phyloP scores from a whole-genome alignment of 208 protist genomes.

The Porcisia deanei region DNA sequence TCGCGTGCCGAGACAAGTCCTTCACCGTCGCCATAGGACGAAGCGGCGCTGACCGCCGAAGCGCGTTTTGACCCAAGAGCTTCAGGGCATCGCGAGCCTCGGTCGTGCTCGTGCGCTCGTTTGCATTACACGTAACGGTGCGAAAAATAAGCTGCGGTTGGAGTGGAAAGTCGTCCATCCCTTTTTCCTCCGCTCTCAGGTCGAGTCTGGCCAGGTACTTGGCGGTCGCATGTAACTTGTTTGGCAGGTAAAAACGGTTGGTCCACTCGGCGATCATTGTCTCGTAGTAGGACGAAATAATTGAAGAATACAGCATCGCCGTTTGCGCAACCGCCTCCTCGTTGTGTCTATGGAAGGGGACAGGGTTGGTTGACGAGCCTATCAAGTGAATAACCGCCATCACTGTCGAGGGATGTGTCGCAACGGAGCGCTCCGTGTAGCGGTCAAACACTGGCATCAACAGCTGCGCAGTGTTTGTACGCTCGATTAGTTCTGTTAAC shows the following conservation, averaged over 20 bases:
- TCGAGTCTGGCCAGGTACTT: conserved; percentile 73
- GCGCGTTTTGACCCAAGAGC: conserved; percentile 50
- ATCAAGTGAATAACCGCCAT: conserved; percentile 85
- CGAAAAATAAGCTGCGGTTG: conserved; percentile 75
- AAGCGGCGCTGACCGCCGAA: conserved; percentile 37
- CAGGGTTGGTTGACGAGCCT: conserved; percentile 68
- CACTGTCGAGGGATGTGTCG: conserved; percentile 14
- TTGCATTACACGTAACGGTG: conserved; percentile 30
- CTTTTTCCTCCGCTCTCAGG: conserved; percentile 73
- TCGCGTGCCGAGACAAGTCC: conserved; percentile 69
- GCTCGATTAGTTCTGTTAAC: conserved; percentile 73
- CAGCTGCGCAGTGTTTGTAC: conserved; percentile 75
- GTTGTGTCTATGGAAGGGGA: conserved; percentile 81
- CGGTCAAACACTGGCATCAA: conserved; percentile 76
- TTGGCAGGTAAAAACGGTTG: conserved; percentile 84
- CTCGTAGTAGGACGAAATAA: conserved; percentile 83
- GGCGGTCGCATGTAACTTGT: conserved; percentile 48
- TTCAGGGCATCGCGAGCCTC: conserved; percentile 71
- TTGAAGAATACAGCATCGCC: conserved; percentile 67
- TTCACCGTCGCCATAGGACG: conserved; percentile 55
- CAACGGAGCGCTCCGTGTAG: conserved; percentile 36
- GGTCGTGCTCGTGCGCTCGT: conserved; percentile 52
- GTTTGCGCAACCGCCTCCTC: conserved; percentile 77
- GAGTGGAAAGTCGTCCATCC: conserved; percentile 76
- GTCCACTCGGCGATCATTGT: conserved; percentile 86